phyloP scores from a whole-genome alignment of 2,329 filamentous ascomycete genomes.

The Aspergillus aculeatus region DNA sequence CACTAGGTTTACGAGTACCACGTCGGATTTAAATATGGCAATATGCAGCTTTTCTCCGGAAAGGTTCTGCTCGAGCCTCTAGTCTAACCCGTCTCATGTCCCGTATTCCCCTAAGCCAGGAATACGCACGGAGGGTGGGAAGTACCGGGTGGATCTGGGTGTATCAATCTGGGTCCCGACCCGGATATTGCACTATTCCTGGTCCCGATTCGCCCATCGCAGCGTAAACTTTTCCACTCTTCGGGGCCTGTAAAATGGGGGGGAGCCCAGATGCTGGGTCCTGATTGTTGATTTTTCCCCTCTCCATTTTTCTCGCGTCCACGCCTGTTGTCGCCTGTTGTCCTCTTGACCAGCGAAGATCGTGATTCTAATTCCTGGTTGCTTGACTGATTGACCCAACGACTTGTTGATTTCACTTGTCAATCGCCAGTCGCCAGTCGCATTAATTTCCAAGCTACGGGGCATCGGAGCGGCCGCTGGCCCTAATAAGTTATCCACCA shows the following conservation, averaged over 20 bases:
- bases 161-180: background rate
- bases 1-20: no score
- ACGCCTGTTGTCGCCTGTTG: constrained; percentile 16
- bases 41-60: background rate
- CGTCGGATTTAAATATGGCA: background rate
- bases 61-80: background rate
- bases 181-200: background rate
- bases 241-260: background rate
- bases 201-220: constrained; percentile 14
- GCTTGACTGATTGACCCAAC: background rate
- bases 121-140: constrained; percentile 1
- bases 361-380: background rate
- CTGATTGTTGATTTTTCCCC: background rate
- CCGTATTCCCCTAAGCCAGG: background rate
- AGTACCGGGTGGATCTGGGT: constrained; percentile 5
- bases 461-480: background rate
- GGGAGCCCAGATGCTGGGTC: constrained; percentile 7
- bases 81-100: background rate
- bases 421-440: background rate
- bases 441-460: background rate
- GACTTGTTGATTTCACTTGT: background rate
- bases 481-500: constrained; percentile 5
- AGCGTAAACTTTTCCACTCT: background rate
- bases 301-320: background rate
- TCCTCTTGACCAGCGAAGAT: constrained; percentile 1